Evolutionary conservation across 1,284 basidiomycete species (phyloP), one percentile per base, ranked within the genome.

Genomic region (Trametes sp.): DNA sequence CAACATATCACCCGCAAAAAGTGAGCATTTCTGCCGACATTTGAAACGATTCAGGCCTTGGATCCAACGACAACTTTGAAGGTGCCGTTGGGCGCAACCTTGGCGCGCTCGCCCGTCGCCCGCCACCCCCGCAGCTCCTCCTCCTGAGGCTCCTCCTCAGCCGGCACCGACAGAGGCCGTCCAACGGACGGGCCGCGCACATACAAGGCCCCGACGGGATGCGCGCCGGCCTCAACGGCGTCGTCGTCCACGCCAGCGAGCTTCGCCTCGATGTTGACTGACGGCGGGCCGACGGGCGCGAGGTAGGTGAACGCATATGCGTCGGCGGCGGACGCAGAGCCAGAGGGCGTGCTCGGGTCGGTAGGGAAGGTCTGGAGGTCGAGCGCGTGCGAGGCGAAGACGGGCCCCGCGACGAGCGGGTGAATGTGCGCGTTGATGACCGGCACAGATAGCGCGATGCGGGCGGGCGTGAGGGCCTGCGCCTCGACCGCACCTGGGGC

Each of bases 181-280:
- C 88, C 90, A 29, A 92, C 84, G 11, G 75, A 75, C 14, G 81
- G 81, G 0, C 81, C 81, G 38, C 80, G 77, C n/a, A 81, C 70
- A 36, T 73, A 60, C 38, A 82, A 63, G 65, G 72, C 61, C 1
- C 75, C 75, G 10, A 70, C 64, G 7, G 77, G 74, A 52, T 77
- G 74, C 8, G 70, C 80, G 3, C 89, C 91, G 4, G 67, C 76
- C 72, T 92, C 90, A 21, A 93, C 79, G 11, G 76, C 76, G 0
- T 77, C 78, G 62, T 93, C 90, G 54, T 89, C 80, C 9, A 92
- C 83, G 0, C 80, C 85, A 0, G 81, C 68, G 14, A 94, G 78
- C 74, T 93, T 93, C 19, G 80, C 86, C 73, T 94, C 92, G 2
- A 92, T 78, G 66, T 93, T 93, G 60, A 89, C 81, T 31, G 85